phyloP scores from a whole-genome alignment of 2,329 filamentous ascomycete genomes.

The Colletotrichum tanaceti region DNA sequence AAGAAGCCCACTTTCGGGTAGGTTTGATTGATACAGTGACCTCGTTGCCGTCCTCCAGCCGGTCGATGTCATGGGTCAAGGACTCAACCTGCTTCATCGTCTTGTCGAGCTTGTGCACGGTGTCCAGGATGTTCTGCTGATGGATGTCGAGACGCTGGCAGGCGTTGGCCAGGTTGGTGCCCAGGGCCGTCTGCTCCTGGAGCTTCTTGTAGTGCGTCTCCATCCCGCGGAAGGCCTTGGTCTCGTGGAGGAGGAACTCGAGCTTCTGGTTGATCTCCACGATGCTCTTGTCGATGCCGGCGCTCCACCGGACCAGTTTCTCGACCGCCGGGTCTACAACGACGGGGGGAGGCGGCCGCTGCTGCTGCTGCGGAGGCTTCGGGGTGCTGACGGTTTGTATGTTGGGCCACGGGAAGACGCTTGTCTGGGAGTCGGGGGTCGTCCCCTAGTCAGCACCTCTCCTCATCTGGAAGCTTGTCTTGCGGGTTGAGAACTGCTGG shows the following conservation, averaged over 20 bases:
- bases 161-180: slow-evolving; percentile 21
- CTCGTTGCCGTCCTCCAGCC: slow-evolving; percentile 11
- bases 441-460: neutral
- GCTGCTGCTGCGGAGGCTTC: neutral
- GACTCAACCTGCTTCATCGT: slow-evolving; percentile 8
- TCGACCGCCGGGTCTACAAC: neutral
- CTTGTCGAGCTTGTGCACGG: slow-evolving; percentile 5
- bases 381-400: neutral
- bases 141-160: slow-evolving; percentile 25
- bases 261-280: slow-evolving; percentile 22
- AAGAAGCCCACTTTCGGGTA: neutral
- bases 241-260: slow-evolving; percentile 18
- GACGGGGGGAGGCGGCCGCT: neutral
- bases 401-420: neutral
- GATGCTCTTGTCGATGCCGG: slow-evolving; percentile 3
- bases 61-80: slow-evolving; percentile 9
- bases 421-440: neutral
- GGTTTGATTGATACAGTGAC: slow-evolving; percentile 29
- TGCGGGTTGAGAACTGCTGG: neutral
- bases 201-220: slow-evolving; percentile 17
- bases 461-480: neutral
- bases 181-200: slow-evolving; percentile 9
- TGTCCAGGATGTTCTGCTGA: neutral
- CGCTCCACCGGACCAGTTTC: slow-evolving; percentile 18
- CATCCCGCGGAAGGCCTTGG: slow-evolving; percentile 17